Base-by-base conservation (phyloP, 192 early-diverging fungal genomes). In the Dispira parvispora region DNA sequence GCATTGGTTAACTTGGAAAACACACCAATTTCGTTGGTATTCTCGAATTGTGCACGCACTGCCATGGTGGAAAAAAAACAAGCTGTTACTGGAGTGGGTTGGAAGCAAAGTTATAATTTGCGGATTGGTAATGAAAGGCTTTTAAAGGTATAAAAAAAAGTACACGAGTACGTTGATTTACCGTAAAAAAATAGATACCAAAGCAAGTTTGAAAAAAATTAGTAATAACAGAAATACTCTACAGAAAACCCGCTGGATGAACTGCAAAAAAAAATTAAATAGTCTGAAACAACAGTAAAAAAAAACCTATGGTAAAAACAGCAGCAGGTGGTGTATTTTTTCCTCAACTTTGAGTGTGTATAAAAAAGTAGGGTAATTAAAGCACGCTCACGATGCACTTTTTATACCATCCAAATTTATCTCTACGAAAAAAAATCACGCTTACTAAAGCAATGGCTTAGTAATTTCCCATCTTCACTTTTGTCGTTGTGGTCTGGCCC, bases 11-110 rank as follows among this genome's bases (percentile, higher is more conserved):
- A 84, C 65, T 87, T 83, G 70, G 94, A 83, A 63, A 99, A 99
- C 53, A 98, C 96, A 61, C 96, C 96, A 74, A 99, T 91, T 74
- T 99, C 96, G 78, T 97, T 96, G 76, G 80, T 91, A 81, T 96
- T 99, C 81, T 99, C 96, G 72, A 99, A 99, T 78, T 93, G 90
- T 28, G 93, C 90, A 73, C 92, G 82, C 80, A 68, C 49, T 26
- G 52, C 52, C 52, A 63, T 63, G 47, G 20, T 62, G 20, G 20
- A 26, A 55, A 9, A 44, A 12, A 8, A 65, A 21, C 21, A 25
- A 8, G 49, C 8, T 50, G 8, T 50, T 6, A 6, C 32, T 4
- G 32, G 32, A 38, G 49, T 8, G 49, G 49, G 16, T 50, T 50
- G 8, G 4, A 18, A 8, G 49, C 1, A 4, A 4, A 50, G 8